phyloP scores from a whole-genome alignment of 2,329 filamentous ascomycete genomes.

The Cucurbitaria berberidis region DNA sequence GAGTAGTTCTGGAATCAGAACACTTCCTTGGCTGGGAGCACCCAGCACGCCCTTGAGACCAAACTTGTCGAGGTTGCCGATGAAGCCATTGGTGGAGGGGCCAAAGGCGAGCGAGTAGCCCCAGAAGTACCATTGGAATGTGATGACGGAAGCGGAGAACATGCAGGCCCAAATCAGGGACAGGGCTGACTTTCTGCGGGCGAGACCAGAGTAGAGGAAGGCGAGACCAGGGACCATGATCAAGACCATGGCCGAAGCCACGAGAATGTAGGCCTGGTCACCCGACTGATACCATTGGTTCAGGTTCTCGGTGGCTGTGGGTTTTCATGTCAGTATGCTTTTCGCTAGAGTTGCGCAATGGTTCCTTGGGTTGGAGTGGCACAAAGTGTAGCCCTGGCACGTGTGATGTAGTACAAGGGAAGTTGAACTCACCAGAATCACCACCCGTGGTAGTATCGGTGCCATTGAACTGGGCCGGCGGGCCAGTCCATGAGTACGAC shows the following conservation, averaged over 20 bases:
- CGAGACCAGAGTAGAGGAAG: conserved; percentile 96
- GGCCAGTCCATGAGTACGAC: conserved; percentile 57
- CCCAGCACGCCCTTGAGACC: conserved; percentile 85
- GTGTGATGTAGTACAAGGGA: conserved; percentile 20
- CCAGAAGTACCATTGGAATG: conserved; percentile 99
- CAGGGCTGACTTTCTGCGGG: conserved; percentile 95
- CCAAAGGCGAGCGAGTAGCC: conserved; percentile 96
- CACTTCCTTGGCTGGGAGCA: conserved; percentile 83
- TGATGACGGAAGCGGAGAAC: conserved; percentile 87
- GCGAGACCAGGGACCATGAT: conserved; percentile 97
- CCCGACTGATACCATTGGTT: conserved; percentile 96
- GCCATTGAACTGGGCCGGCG: conserved; percentile 56
- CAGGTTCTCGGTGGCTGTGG: conserved; percentile 77
- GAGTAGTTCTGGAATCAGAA: conserved; percentile 84
- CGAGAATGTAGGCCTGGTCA: conserved; percentile 91
- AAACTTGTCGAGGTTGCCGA: conserved; percentile 88
- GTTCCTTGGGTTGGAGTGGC: no score
- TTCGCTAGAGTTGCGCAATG: conserved; percentile 3
- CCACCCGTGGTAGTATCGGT: conserved; percentile 70
- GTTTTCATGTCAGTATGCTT: conserved; percentile 14
- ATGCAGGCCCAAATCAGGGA: conserved; percentile 98
- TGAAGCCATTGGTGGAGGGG: conserved; percentile 82
- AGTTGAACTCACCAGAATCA: conserved; percentile 71
- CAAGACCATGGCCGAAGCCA: conserved; percentile 90
- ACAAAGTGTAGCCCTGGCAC: conserved; percentile 27